Conservation (phyloP, 2,329 filamentous ascomycete species). For the Didymella sp. region DNA sequence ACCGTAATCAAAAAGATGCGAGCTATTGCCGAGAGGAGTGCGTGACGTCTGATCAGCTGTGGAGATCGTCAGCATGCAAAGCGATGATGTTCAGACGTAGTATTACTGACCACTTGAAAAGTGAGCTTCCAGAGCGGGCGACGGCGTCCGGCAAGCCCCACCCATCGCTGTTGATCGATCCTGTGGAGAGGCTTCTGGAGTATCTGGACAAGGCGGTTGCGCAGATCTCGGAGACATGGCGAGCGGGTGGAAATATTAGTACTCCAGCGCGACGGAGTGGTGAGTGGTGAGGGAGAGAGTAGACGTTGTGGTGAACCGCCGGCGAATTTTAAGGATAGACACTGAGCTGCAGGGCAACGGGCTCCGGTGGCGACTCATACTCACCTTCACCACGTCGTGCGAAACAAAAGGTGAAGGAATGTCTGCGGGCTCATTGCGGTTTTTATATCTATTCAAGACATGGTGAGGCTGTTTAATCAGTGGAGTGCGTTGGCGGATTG, state of each 20-base stretch:
- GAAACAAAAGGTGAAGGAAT: too few relatives aligned
- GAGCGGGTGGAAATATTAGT: background rate
- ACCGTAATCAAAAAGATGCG: background rate
- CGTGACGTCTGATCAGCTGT: background rate
- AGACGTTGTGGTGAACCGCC: background rate
- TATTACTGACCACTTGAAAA: background rate
- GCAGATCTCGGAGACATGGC: background rate
- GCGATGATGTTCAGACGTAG: background rate
- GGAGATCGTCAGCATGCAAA: background rate
- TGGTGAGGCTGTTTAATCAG: background rate
- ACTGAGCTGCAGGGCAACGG: too few relatives aligned
- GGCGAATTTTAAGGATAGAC: background rate
- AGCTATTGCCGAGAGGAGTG: background rate
- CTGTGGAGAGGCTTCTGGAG: background rate
- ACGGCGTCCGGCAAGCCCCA: conserved; percentile 14
- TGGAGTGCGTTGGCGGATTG: background rate
- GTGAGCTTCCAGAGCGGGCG: background rate
- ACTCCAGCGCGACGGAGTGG: background rate
- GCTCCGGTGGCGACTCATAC: background rate
- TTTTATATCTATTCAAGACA: too few relatives aligned
- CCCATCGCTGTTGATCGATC: conserved; percentile 1
- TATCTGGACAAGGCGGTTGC: background rate
- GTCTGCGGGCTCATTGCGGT: too few relatives aligned
- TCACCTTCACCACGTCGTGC: conserved; percentile 23
- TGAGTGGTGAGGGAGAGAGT: background rate